Evolutionary conservation across 2,329 filamentous ascomycete species (phyloP).

Genomic region (Alternaria brassicae): DNA sequence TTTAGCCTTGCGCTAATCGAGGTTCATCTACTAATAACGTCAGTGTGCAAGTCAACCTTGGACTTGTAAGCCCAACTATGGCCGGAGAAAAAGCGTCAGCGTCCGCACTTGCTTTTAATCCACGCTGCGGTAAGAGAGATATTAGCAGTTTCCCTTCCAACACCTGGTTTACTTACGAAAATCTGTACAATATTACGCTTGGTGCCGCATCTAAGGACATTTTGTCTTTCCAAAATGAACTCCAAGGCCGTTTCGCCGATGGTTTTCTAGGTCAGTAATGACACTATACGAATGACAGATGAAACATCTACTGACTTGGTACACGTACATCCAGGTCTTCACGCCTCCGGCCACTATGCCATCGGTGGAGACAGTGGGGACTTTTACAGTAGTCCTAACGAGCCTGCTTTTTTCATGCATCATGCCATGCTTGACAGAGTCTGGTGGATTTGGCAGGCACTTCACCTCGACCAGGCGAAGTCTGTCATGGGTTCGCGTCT

Average conservation of each 20-base stretch:
- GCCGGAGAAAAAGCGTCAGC: conserved; percentile 19
- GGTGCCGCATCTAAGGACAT: conserved; percentile 58
- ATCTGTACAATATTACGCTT: conserved; percentile 55
- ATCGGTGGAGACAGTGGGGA: conserved; percentile 47
- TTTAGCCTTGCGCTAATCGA: neutral
- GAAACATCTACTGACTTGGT: neutral
- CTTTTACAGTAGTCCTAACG: conserved; percentile 54
- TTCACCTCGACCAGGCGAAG: conserved; percentile 19
- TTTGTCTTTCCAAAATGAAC: conserved; percentile 43
- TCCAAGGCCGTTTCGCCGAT: conserved; percentile 23
- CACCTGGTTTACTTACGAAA: conserved; percentile 28
- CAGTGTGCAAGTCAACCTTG: conserved; percentile 32
- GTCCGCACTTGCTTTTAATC: conserved; percentile 28
- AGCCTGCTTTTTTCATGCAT: conserved; percentile 57
- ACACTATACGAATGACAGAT: neutral
- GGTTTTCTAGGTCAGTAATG: conserved; percentile 14
- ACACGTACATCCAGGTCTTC: conserved; percentile 40
- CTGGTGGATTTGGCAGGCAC: conserved; percentile 59
- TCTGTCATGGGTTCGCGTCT: conserved; percentile 50
- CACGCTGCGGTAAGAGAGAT: conserved; percentile 46
- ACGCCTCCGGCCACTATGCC: conserved; percentile 50
- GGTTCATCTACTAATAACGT: neutral
- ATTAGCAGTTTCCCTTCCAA: conserved; percentile 35
- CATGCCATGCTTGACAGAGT: conserved; percentile 57
- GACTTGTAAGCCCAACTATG: conserved; percentile 24